These are phyloP conservation scores for Aspergillus sergii DNA, from an alignment of 2,329 filamentous ascomycete genomes.

Conservation along the genomic window DNA sequence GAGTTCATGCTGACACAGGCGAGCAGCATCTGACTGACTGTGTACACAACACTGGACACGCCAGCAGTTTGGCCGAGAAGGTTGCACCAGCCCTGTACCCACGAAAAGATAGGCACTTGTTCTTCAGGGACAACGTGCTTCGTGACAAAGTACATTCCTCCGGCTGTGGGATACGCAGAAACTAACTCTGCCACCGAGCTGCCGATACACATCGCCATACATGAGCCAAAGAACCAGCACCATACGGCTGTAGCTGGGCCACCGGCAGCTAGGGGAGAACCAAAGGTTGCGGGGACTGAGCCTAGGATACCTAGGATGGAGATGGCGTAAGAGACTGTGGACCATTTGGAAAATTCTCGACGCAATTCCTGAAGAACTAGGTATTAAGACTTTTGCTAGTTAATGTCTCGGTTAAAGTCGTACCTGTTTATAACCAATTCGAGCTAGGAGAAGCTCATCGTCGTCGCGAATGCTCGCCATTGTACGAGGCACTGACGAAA, in stretches of 20 bases:
- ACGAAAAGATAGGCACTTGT: conserved; percentile 64
- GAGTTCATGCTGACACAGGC: conserved; percentile 66
- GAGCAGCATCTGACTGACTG: conserved; percentile 65
- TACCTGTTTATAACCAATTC: conserved; percentile 67
- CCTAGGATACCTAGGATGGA: conserved; percentile 66
- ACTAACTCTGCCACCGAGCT: conserved; percentile 68
- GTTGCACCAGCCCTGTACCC: conserved; percentile 70
- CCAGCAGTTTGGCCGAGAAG: conserved; percentile 66
- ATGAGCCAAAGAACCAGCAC: conserved; percentile 66
- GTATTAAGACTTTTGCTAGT: background rate
- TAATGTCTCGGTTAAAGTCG: conserved; percentile 13
- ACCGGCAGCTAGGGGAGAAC: conserved; percentile 59
- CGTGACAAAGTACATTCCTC: conserved; percentile 70
- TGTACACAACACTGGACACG: conserved; percentile 65
- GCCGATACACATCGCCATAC: conserved; percentile 66
- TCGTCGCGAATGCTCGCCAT: conserved; percentile 55
- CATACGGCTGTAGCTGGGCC: conserved; percentile 67
- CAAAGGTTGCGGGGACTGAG: conserved; percentile 67
- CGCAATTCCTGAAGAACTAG: conserved; percentile 55
- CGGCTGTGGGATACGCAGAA: conserved; percentile 67
- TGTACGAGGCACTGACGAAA: background rate
- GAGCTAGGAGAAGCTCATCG: conserved; percentile 61
- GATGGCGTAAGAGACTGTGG: conserved; percentile 67
- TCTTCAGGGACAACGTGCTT: conserved; percentile 65
- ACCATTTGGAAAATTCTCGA: conserved; percentile 68